Conservation (phyloP, 2,329 filamentous ascomycete genomes). For the Tolypocladium sp. region DNA sequence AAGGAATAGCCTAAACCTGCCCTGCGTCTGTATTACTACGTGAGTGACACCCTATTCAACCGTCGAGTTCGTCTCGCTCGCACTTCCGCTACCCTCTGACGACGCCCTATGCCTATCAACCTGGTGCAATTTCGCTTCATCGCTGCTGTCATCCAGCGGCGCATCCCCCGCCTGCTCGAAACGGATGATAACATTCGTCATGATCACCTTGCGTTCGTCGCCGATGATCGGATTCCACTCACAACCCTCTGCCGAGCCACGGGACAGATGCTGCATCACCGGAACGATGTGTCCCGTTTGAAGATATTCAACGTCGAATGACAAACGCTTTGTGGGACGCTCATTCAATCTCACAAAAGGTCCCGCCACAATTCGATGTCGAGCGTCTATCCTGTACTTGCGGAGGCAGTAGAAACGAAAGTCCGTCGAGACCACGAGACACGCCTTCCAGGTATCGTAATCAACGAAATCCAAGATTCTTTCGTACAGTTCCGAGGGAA, state of each 20-base stretch:
- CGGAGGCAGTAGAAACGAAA: slow-evolving; percentile 6
- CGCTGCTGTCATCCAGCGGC: neutral
- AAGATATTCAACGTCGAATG: slow-evolving; percentile 6
- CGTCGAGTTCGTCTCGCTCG: no score
- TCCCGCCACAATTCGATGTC: slow-evolving; percentile 5
- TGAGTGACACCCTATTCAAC: no score
- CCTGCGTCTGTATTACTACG: no score
- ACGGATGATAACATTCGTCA: neutral
- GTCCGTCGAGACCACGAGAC: slow-evolving; percentile 4
- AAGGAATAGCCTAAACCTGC: no score
- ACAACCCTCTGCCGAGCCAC: neutral
- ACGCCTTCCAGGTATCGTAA: slow-evolving; percentile 11
- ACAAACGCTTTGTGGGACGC: neutral
- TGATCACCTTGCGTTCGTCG: slow-evolving; percentile 1
- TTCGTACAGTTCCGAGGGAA: slow-evolving; percentile 8
- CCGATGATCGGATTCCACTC: slow-evolving; percentile 5
- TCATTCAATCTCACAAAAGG: neutral
- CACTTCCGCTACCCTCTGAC: neutral
- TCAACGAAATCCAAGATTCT: slow-evolving; percentile 10
- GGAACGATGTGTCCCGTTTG: slow-evolving; percentile 4
- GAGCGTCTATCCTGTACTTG: slow-evolving; percentile 9
- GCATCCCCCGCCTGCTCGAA: neutral
- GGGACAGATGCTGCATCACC: neutral
- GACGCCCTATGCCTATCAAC: neutral
- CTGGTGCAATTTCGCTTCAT: no score